phyloP scores from a whole-genome alignment of 1,139 yeast species.

The Kluyveromyces sp. region DNA sequence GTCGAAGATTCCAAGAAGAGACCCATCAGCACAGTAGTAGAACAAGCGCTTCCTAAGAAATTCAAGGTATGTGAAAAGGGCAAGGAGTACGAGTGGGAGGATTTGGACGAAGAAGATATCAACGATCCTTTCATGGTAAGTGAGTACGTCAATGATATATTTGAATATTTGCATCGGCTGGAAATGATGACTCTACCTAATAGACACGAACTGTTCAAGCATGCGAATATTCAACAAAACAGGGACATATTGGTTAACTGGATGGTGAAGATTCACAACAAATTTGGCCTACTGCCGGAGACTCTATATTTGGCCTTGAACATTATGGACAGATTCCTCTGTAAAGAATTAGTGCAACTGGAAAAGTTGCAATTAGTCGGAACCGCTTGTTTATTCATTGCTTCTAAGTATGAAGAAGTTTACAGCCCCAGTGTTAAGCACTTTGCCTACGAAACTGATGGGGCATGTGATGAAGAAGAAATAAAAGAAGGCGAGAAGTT shows the following conservation, averaged over 20 bases:
- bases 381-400: conserved; percentile 82
- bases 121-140: conserved; percentile 94
- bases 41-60: conserved; percentile 31
- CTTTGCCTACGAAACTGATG: conserved; percentile 84
- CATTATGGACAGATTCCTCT: conserved; percentile 85
- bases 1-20: conserved; percentile 27
- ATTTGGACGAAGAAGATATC: conserved; percentile 80
- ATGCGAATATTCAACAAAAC: conserved; percentile 70
- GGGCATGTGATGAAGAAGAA: conserved; percentile 69
- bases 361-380: conserved; percentile 86
- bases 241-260: conserved; percentile 89
- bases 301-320: conserved; percentile 84
- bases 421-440: conserved; percentile 83
- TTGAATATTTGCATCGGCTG: conserved; percentile 66
- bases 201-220: conserved; percentile 65
- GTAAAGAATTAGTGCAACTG: conserved; percentile 70
- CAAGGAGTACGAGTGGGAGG: conserved; percentile 65
- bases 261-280: conserved; percentile 87
- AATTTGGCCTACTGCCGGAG: conserved; percentile 84
- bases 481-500: conserved; percentile 82
- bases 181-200: conserved; percentile 76
- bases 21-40: conserved; percentile 31
- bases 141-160: conserved; percentile 85
- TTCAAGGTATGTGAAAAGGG: conserved; percentile 31
- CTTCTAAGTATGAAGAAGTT: conserved; percentile 94